phyloP scores from a whole-genome alignment of 2,329 filamentous ascomycete species.

The Calonectria pteridis region DNA sequence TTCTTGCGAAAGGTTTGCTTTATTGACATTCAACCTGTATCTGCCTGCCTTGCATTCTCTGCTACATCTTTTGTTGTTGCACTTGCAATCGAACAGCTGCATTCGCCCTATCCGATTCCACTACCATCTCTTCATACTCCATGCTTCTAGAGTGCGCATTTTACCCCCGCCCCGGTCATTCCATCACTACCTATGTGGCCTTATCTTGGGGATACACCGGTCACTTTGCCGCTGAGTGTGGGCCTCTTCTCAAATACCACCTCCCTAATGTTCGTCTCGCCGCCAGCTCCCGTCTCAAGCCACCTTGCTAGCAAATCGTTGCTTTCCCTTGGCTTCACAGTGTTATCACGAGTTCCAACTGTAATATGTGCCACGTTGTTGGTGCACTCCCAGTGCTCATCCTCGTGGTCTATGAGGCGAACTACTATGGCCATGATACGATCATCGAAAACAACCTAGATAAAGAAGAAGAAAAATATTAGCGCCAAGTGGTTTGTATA shows the following conservation, averaged over 20 bases:
- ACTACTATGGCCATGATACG: conserved; percentile 94
- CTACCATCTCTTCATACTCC: too few relatives aligned
- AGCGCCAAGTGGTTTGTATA: conserved; percentile 13
- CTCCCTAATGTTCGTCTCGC: conserved; percentile 60
- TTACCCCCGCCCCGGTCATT: not conserved
- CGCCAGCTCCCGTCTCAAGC: conserved; percentile 69
- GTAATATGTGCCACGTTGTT: conserved; percentile 91
- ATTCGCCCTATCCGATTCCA: too few relatives aligned
- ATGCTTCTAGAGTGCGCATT: not conserved
- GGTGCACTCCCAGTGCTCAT: conserved; percentile 73
- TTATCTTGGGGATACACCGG: conserved; percentile 63
- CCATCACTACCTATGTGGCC: not conserved
- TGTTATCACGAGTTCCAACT: conserved; percentile 80
- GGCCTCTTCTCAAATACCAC: conserved; percentile 64
- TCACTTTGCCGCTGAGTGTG: conserved; percentile 60
- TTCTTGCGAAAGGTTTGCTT: not conserved
- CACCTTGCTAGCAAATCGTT: conserved; percentile 85
- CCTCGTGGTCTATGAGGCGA: conserved; percentile 70
- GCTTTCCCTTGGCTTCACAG: conserved; percentile 93
- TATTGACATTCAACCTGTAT: not conserved
- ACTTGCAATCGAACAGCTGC: not conserved
- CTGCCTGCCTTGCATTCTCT: not conserved
- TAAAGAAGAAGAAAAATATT: conserved; percentile 34
- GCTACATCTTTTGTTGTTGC: not conserved
- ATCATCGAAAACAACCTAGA: conserved; percentile 86